Conservation (phyloP, 208 protist genomes). For the Tritrichomonas foetus region DNA sequence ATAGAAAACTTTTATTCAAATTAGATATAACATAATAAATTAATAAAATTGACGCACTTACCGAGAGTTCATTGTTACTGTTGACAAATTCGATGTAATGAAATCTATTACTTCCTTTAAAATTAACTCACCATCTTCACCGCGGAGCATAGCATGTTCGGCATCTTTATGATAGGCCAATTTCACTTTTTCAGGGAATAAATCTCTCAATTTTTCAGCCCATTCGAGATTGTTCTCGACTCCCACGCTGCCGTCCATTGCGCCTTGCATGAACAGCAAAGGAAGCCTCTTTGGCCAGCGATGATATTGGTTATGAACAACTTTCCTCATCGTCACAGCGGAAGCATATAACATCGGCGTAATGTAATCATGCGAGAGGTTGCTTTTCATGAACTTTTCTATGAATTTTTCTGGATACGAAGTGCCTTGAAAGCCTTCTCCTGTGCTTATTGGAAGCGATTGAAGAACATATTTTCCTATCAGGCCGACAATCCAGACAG, state of each 20-base stretch:
- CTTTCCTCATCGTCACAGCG: background rate
- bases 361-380: background rate
- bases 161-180: background rate
- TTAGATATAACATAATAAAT: no score
- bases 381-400: no score
- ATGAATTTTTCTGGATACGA: background rate
- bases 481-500: background rate
- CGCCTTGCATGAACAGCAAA: background rate
- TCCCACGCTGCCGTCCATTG: background rate
- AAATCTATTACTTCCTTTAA: background rate
- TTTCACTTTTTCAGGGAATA: background rate
- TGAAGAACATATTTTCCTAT: background rate
- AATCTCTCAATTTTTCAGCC: background rate
- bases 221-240: background rate
- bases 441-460: background rate
- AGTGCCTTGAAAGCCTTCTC: background rate
- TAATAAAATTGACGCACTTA: no score
- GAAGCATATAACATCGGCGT: background rate
- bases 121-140: background rate
- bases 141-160: background rate
- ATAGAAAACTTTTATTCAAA: no score
- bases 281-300: background rate
- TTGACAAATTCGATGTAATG: background rate
- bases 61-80: background rate
- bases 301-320: background rate